Conservation (phyloP, 106 monocot genomes). For the Chionographis japonica region DNA sequence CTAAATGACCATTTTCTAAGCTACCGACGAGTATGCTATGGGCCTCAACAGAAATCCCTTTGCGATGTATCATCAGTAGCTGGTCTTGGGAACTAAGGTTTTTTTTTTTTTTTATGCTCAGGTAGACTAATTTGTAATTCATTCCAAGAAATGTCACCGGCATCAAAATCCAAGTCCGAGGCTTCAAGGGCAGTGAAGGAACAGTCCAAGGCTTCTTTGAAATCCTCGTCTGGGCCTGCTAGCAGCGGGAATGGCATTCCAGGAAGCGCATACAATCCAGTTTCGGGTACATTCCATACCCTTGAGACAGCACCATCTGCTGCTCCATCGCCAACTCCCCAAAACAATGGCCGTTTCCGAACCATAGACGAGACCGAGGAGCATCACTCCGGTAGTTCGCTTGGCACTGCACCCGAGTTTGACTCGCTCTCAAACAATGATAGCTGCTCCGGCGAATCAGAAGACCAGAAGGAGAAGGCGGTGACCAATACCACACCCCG, state of each 20-base stretch:
- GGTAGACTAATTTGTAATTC: too few relatives aligned
- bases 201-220: constrained; percentile 33
- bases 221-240: constrained; percentile 13
- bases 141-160: constrained; percentile 55
- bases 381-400: constrained; percentile 33
- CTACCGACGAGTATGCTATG: too few relatives aligned
- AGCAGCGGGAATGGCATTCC: constrained; percentile 16
- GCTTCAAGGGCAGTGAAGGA: constrained; percentile 24
- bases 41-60: too few relatives aligned
- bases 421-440: constrained; percentile 77
- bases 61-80: too few relatives aligned
- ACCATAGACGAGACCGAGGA: constrained; percentile 44
- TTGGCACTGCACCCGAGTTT: constrained; percentile 38
- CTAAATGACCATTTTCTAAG: too few relatives aligned
- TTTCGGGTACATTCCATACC: constrained; percentile 52
- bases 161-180: constrained; percentile 65
- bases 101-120: too few relatives aligned
- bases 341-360: constrained; percentile 24
- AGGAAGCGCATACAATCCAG: constrained; percentile 40
- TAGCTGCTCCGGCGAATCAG: constrained; percentile 79
- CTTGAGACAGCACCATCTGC: constrained; percentile 26
- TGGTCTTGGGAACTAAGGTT: too few relatives aligned
- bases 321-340: constrained; percentile 1
- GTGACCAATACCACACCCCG: constrained; percentile 14
- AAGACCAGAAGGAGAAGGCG: constrained; percentile 63